These are phyloP conservation scores for Yarrowia deformans DNA, from an alignment of 805 yeast species.

Conservation along the genomic window DNA sequence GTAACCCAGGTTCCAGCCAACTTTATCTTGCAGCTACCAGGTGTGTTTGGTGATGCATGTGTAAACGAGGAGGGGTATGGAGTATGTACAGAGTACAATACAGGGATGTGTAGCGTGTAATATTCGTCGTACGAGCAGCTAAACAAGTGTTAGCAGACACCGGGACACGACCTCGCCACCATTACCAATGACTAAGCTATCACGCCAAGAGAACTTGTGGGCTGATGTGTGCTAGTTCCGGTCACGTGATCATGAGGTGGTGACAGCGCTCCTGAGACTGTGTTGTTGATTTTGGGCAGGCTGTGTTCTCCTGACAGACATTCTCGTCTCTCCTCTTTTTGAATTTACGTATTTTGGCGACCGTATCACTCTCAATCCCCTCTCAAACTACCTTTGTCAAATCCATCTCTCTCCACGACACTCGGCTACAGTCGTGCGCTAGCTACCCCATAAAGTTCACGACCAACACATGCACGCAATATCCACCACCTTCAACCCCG, in stretches of 20 bases:
- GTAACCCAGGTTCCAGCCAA: constrained; percentile 7
- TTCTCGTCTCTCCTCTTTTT: no score
- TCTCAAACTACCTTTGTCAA: not conserved
- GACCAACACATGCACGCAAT: constrained; percentile 10
- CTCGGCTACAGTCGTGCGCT: not conserved
- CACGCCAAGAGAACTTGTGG: not conserved
- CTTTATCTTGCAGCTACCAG: constrained; percentile 33
- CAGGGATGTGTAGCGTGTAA: not conserved
- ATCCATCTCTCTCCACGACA: not conserved
- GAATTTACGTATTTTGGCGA: not conserved
- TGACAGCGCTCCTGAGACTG: not conserved
- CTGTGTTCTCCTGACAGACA: no score
- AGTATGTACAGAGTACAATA: not conserved
- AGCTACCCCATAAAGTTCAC: constrained; percentile 29
- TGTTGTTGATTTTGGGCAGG: no score
- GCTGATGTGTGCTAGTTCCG: not conserved
- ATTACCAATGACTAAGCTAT: not conserved
- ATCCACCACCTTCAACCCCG: constrained; percentile 8
- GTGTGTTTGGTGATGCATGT: constrained; percentile 27
- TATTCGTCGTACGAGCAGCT: no score
- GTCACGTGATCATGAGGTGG: constrained; percentile 24
- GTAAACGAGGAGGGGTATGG: not conserved
- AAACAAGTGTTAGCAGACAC: no score
- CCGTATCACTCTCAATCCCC: not conserved
- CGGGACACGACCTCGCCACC: no score